A percentile compares a stretch with the other conserved stretches of the same genome.
These are phyloP conservation scores for Colletotrichum lentis DNA, from an alignment of 2,329 filamentous ascomycete genomes.

Conservation along the genomic window DNA sequence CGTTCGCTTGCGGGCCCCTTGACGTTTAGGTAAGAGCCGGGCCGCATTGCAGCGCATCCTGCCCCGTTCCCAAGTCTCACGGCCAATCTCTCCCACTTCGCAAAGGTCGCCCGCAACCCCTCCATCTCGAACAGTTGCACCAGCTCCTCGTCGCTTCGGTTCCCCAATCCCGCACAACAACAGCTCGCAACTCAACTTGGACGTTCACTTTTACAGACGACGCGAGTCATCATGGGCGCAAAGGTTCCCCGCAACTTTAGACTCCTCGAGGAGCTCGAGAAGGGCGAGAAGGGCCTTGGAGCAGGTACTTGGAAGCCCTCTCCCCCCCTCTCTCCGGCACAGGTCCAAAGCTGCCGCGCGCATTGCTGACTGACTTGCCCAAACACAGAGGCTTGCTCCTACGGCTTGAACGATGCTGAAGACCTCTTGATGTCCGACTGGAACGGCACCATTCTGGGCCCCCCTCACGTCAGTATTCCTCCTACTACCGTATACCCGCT, in stretches of 20 bases:
- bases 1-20: conserved; percentile 9
- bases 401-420: conserved; percentile 91
- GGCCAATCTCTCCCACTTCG: conserved; percentile 17
- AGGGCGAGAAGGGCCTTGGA: conserved; percentile 96
- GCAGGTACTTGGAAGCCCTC: conserved; percentile 67
- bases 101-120: conserved; percentile 31
- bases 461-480: conserved; percentile 79
- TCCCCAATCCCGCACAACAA: conserved; percentile 13
- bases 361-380: conserved; percentile 27
- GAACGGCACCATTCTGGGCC: conserved; percentile 97
- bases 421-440: conserved; percentile 98
- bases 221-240: conserved; percentile 46
- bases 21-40: conserved; percentile 30
- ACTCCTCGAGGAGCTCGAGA: conserved; percentile 95
- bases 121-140: conserved; percentile 24
- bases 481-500: not conserved
- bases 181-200: not conserved
- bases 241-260: conserved; percentile 95
- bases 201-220: conserved; percentile 6
- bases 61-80: not conserved
- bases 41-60: conserved; percentile 3
- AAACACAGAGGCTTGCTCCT: conserved; percentile 88
- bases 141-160: not conserved
- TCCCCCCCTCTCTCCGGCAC: not conserved
- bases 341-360: conserved; percentile 1